phyloP scores from a whole-genome alignment of 257 asterid species.

The Nicotiana tomentosiformis region DNA sequence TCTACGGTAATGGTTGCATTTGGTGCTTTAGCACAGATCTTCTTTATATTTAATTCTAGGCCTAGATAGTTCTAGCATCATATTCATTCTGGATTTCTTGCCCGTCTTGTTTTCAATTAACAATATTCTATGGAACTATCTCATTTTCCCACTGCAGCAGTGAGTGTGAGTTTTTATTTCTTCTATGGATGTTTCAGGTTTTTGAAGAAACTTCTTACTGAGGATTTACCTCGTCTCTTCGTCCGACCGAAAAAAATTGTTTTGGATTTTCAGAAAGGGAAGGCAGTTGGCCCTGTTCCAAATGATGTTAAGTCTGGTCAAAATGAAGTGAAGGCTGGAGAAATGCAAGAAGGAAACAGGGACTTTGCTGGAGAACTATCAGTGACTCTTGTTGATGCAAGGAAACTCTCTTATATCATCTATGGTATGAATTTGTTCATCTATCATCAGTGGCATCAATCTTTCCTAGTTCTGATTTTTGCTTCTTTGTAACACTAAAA shows the following conservation, averaged over 20 bases:
- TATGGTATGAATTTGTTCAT: conserved; percentile 50
- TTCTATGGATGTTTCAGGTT: conserved; percentile 48
- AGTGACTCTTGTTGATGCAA: conserved; percentile 89
- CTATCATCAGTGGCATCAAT: background rate
- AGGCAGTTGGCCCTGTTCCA: conserved; percentile 63
- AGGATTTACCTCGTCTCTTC: conserved; percentile 86
- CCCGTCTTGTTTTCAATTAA: background rate
- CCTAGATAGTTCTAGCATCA: background rate
- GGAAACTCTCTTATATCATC: conserved; percentile 71
- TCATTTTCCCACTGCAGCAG: background rate
- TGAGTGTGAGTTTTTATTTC: background rate
- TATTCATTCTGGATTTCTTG: background rate
- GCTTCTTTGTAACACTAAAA: background rate
- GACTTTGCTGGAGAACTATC: conserved; percentile 90
- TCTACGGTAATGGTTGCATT: background rate
- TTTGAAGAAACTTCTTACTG: conserved; percentile 81
- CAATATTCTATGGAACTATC: background rate
- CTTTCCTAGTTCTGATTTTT: background rate
- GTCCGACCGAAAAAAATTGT: conserved; percentile 97
- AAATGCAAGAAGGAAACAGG: conserved; percentile 72
- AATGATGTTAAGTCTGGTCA: conserved; percentile 22
- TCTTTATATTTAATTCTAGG: background rate
- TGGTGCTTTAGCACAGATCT: background rate
- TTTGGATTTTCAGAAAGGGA: conserved; percentile 81
- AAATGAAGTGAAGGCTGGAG: conserved; percentile 46